Base-by-base conservation (phyloP, 805 yeast species). In the Candida pini region DNA sequence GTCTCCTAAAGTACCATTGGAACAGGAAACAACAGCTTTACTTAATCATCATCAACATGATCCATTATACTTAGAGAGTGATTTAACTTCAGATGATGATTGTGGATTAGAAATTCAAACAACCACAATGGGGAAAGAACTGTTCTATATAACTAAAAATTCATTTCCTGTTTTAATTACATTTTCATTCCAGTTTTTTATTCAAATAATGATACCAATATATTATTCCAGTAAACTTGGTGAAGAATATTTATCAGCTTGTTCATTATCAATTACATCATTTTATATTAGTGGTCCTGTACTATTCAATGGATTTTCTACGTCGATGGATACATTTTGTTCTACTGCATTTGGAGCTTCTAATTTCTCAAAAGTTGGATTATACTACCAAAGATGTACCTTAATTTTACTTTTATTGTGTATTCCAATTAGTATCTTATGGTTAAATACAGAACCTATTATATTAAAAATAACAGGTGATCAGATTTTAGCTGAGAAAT, bases 211-310 rank as follows among this genome's bases (percentile, higher is more conserved):
- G 39, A 83, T 85, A 3, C 78, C 85, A 0, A 81, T 80, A 21
- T 81, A 80, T 52, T 75, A 78, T 18, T 81, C 81, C 13, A 83
- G 88, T 10, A 68, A 76, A 44, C 62, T 81, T 34, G 90, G 89
- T 4, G 70, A 75, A 30, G 61, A 67, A 6, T 82, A 77, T 51
- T 62, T 82, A 31, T 86, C 88, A 5, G 88, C 86, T 9, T 81
- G 78, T 6, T 73, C 86, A 8, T 58, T 82, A 28, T 76, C 84
- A 9, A 70, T 82, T 12, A 81, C 81, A 76, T 77, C 88, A 1
- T 85, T 85, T 16, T 81, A 80, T 49, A 75, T 81, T 30, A 67
- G 81, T 1, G 89, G 87, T 0, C 75, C 81, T 37, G 82, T 84
- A 20, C 64, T 81, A 3, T 72, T 82, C 39, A 85, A 81, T 54